phyloP scores from a whole-genome alignment of 2,329 filamentous ascomycete genomes.

The Phialemonium atrogriseum region DNA sequence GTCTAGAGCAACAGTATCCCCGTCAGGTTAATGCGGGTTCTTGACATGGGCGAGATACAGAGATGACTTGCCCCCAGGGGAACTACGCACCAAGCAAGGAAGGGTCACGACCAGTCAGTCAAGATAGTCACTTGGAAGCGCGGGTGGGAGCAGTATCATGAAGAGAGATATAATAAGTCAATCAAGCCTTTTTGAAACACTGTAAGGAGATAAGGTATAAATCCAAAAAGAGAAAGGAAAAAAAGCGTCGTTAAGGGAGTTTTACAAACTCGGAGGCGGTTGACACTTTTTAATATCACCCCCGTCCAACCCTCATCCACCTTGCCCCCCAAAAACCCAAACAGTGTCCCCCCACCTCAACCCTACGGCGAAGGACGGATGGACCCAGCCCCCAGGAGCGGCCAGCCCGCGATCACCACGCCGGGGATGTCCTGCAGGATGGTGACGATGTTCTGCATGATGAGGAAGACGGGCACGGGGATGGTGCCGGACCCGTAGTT shows the following conservation, averaged over 20 bases:
- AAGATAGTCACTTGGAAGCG: neutral
- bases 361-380: conserved; percentile 11
- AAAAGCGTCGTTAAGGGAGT: conserved; percentile 5
- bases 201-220: conserved; percentile 4
- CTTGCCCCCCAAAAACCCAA: neutral
- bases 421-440: conserved; percentile 14
- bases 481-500: conserved; percentile 11
- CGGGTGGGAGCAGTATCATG: neutral
- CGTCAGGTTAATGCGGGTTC: too few species aligned
- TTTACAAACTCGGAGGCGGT: conserved; percentile 4
- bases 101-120: too few species aligned
- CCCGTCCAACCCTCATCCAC: conserved; percentile 1
- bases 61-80: too few species aligned
- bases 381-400: conserved; percentile 12
- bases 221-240: conserved; percentile 7
- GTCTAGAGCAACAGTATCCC: too few species aligned
- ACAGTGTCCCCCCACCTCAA: neutral
- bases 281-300: conserved; percentile 1
- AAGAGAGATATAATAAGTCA: conserved; percentile 10
- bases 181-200: conserved; percentile 16
- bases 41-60: too few species aligned
- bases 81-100: too few species aligned
- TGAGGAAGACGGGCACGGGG: conserved; percentile 13
- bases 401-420: conserved; percentile 15
- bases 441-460: conserved; percentile 16